Conservation (phyloP, 2,329 filamentous ascomycete genomes). For the Sclerotiophoma versabilis region DNA sequence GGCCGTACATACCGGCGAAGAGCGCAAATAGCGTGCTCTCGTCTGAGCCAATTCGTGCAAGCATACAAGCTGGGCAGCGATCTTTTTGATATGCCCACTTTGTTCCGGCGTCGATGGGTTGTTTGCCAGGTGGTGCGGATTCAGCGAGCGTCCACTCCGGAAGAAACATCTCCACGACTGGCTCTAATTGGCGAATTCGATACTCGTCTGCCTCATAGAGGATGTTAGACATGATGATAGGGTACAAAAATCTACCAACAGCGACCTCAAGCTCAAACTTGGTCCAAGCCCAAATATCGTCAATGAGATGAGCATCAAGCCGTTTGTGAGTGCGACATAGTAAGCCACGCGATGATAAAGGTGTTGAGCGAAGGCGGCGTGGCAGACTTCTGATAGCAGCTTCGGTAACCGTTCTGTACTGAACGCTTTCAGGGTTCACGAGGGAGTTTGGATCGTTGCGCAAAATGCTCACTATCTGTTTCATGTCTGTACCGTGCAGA, state of each 20-base stretch:
- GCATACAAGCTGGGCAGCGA: constrained; percentile 40
- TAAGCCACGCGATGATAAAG: constrained; percentile 18
- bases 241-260: constrained; percentile 37
- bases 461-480: constrained; percentile 31
- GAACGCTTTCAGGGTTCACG: background rate
- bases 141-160: constrained; percentile 21
- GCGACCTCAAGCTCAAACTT: constrained; percentile 31
- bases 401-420: constrained; percentile 19
- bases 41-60: constrained; percentile 40
- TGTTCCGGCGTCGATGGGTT: constrained; percentile 20
- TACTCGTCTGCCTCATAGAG: constrained; percentile 26
- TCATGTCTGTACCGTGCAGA: constrained; percentile 35
- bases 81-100: constrained; percentile 35
- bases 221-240: constrained; percentile 29
- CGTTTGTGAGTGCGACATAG: constrained; percentile 37
- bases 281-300: constrained; percentile 33
- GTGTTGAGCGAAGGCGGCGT: constrained; percentile 27
- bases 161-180: constrained; percentile 38
- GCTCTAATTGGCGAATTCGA: constrained; percentile 36
- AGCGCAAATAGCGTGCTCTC: constrained; percentile 31
- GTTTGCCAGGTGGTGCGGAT: constrained; percentile 24
- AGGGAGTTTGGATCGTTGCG: constrained; percentile 13
- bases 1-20: constrained; percentile 36
- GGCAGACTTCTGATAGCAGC: constrained; percentile 32
- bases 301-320: constrained; percentile 28